phyloP scores from a whole-genome alignment of 495 filamentous ascomycete species.

The Aspergillus carlsbadensis region DNA sequence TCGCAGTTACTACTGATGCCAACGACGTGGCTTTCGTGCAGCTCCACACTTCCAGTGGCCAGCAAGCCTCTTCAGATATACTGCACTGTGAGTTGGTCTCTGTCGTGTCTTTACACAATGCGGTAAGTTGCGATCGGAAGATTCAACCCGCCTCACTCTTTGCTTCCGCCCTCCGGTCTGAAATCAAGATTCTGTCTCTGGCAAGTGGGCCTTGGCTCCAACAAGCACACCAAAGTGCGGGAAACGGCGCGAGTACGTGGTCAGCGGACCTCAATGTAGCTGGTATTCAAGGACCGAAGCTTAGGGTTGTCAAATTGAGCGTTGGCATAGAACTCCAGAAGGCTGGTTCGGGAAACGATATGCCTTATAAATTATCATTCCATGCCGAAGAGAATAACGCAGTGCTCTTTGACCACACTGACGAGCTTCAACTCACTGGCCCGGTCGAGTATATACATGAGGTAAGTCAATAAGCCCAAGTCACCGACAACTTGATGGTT shows the following conservation, averaged over 20 bases:
- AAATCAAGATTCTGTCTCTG: constrained; percentile 24
- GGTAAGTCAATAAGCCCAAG: constrained; percentile 23
- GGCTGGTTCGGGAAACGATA: constrained; percentile 8
- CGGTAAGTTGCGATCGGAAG: constrained; percentile 11
- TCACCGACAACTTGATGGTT: not conserved
- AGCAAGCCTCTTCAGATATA: constrained; percentile 5
- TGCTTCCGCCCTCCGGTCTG: constrained; percentile 23
- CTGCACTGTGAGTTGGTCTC: constrained; percentile 28
- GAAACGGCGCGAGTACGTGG: not conserved
- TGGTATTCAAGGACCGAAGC: constrained; percentile 26
- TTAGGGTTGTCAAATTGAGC: constrained; percentile 30
- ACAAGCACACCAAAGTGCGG: not conserved
- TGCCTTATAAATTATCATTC: not conserved
- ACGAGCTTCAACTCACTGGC: constrained; percentile 27
- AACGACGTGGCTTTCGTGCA: constrained; percentile 40
- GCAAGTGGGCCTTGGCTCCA: constrained; percentile 41
- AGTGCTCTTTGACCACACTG: constrained; percentile 1
- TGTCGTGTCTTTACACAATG: constrained; percentile 17
- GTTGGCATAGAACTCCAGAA: constrained; percentile 14
- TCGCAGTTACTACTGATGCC: constrained; percentile 41
- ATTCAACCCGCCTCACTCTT: constrained; percentile 32
- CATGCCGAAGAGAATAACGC: constrained; percentile 21
- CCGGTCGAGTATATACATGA: constrained; percentile 36
- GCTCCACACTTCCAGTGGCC: constrained; percentile 11
- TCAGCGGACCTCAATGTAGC: constrained; percentile 29